Conservation (phyloP, 768 basidiomycete genomes). For the Epithele typhae region DNA sequence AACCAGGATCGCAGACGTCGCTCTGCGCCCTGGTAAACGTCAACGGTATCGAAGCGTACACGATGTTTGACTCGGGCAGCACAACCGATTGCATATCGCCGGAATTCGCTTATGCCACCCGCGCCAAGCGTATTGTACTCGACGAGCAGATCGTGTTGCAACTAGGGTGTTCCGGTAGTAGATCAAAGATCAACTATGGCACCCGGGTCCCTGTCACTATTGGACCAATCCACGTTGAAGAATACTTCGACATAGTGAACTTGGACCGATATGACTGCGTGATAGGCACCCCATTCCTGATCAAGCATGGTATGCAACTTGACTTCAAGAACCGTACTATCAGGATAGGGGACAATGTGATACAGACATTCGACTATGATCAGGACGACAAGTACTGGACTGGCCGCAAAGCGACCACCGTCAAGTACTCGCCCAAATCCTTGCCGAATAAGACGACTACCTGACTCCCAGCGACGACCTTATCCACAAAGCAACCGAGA, state of each 20-base stretch:
- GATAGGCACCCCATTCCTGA: slow-evolving; percentile 23
- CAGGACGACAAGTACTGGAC: too few relatives aligned
- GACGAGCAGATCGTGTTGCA: slow-evolving; percentile 22
- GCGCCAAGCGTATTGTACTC: slow-evolving; percentile 8
- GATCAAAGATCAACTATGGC: slow-evolving; percentile 27
- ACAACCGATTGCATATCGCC: slow-evolving; percentile 21
- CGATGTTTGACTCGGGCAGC: slow-evolving; percentile 23
- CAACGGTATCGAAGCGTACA: slow-evolving; percentile 12
- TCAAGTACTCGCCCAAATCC: too few relatives aligned
- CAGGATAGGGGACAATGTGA: too few relatives aligned
- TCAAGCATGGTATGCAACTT: slow-evolving; percentile 4
- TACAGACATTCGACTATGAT: too few relatives aligned
- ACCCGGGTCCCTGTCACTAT: slow-evolving; percentile 10
- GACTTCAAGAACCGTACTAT: not conserved
- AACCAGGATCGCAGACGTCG: not conserved
- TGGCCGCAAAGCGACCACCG: too few relatives aligned
- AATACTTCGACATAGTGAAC: slow-evolving; percentile 7
- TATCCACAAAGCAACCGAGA: too few relatives aligned
- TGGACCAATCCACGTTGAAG: not conserved
- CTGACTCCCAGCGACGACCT: too few relatives aligned
- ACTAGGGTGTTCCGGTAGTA: slow-evolving; percentile 29
- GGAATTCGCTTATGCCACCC: slow-evolving; percentile 15
- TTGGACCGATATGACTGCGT: slow-evolving; percentile 28
- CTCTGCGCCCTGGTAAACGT: slow-evolving; percentile 2
- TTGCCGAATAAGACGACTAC: too few relatives aligned